Conservation (phyloP, 2,329 filamentous ascomycete genomes). For the Tolypocladium tundrense region DNA sequence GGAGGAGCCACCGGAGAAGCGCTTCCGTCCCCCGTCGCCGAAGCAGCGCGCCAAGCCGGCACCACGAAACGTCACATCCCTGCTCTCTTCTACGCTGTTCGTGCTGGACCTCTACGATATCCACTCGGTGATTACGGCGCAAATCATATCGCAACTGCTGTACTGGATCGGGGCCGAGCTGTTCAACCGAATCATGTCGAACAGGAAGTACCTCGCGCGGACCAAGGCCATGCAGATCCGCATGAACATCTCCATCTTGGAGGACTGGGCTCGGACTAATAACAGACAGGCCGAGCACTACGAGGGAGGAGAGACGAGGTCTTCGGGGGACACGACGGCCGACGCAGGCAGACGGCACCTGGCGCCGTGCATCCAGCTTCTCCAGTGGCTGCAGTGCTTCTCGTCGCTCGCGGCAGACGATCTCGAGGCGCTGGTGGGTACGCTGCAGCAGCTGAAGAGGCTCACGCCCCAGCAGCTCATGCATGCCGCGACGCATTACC, state of each 20-base stretch:
- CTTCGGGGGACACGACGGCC: slow-evolving; percentile 76
- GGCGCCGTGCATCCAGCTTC: slow-evolving; percentile 79
- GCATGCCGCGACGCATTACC: slow-evolving; percentile 85
- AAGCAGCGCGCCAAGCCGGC: slow-evolving; percentile 87
- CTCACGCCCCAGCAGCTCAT: slow-evolving; percentile 82
- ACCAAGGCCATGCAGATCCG: slow-evolving; percentile 99
- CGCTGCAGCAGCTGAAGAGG: slow-evolving; percentile 77
- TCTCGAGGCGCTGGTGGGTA: slow-evolving; percentile 76
- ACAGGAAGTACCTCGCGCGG: slow-evolving; percentile 82
- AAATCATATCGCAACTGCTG: slow-evolving; percentile 83
- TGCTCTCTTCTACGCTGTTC: slow-evolving; percentile 91
- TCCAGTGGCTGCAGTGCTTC: slow-evolving; percentile 98
- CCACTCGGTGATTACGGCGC: slow-evolving; percentile 88
- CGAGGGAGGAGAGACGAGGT: slow-evolving; percentile 78
- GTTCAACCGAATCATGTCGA: slow-evolving; percentile 97
- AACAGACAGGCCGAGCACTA: slow-evolving; percentile 93
- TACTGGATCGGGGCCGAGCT: slow-evolving; percentile 96
- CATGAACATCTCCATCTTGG: slow-evolving; percentile 92
- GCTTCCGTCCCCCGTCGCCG: slow-evolving; percentile 84
- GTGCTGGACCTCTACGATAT: slow-evolving; percentile 98
- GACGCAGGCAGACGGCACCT: slow-evolving; percentile 78
- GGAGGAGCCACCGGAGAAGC: slow-evolving; percentile 81
- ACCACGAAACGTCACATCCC: slow-evolving; percentile 87
- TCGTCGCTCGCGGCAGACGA: slow-evolving; percentile 82
- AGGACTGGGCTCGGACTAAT: slow-evolving; percentile 92